These are phyloP conservation scores for Exophiala oligosperma DNA, from an alignment of 2,329 filamentous ascomycete genomes.

Conservation along the genomic window DNA sequence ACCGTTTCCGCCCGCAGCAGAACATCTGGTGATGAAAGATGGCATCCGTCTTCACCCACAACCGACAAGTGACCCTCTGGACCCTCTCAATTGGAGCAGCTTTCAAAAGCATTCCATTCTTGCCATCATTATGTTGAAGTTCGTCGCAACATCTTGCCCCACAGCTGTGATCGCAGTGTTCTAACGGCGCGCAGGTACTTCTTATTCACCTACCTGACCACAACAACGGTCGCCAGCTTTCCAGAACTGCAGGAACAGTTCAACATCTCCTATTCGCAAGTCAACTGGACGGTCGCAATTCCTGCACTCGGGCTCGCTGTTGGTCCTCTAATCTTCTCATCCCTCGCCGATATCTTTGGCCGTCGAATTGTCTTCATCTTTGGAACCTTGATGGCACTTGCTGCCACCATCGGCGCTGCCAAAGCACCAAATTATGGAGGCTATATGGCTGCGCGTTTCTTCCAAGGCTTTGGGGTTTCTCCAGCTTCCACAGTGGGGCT, in stretches of 20 bases:
- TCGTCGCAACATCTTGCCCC: constrained; percentile 24
- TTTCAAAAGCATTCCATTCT: constrained; percentile 52
- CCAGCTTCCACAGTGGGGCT: constrained; percentile 57
- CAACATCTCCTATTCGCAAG: constrained; percentile 45
- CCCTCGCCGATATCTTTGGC: constrained; percentile 54
- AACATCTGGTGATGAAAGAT: constrained; percentile 26
- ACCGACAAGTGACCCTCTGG: constrained; percentile 48
- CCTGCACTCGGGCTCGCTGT: constrained; percentile 52
- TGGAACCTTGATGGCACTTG: constrained; percentile 44
- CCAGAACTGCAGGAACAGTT: constrained; percentile 50
- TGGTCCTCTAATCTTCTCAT: constrained; percentile 54
- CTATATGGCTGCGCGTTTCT: constrained; percentile 61
- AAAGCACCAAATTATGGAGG: constrained; percentile 44
- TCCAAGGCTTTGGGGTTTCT: constrained; percentile 58
- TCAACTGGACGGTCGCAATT: constrained; percentile 58
- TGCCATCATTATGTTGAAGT: constrained; percentile 56
- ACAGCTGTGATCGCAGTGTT: background rate
- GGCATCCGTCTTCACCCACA: constrained; percentile 42
- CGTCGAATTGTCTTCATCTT: constrained; percentile 52
- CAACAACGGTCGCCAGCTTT: constrained; percentile 57
- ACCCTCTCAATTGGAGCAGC: constrained; percentile 56
- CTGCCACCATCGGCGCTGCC: constrained; percentile 45
- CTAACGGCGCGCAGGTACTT: constrained; percentile 46
- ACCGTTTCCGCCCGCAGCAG: constrained; percentile 10
- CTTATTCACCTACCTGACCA: constrained; percentile 60